Percentiles rank a stretch among this genome's conserved stretches.
Conservation (phyloP, 2,329 filamentous ascomycete species). For the Penicillium sp. region DNA sequence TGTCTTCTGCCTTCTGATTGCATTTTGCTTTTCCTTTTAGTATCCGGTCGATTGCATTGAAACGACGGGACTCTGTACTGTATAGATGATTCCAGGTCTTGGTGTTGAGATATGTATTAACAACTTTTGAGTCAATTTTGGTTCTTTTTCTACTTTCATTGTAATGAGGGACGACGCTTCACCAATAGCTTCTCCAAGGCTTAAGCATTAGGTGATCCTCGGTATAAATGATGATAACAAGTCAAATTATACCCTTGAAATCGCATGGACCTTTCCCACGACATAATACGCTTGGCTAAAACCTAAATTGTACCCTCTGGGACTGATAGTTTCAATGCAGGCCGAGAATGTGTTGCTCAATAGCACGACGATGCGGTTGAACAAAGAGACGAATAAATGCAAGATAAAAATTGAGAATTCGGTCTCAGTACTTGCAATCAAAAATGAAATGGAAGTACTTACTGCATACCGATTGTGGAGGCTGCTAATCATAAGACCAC, state of each 20-base stretch:
- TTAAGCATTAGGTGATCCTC: neutral
- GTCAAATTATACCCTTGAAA: neutral
- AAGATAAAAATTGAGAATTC: too few species aligned
- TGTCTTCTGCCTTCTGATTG: neutral
- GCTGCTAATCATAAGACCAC: too few species aligned
- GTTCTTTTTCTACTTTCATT: neutral
- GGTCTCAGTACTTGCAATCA: too few species aligned
- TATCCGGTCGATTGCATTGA: slow-evolving; percentile 18
- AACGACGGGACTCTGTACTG: slow-evolving; percentile 31
- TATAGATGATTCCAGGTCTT: slow-evolving; percentile 32
- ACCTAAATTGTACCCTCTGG: too few species aligned
- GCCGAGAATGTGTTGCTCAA: too few species aligned
- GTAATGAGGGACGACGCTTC: neutral
- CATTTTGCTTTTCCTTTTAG: slow-evolving; percentile 6
- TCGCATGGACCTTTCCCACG: too few species aligned
- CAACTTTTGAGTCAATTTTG: slow-evolving; percentile 21
- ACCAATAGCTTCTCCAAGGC: neutral
- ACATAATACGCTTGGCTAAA: too few species aligned
- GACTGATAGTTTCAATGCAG: too few species aligned
- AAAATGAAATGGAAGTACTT: too few species aligned
- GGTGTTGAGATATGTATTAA: slow-evolving; percentile 28
- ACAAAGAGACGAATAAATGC: too few species aligned
- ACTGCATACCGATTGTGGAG: too few species aligned
- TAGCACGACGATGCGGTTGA: too few species aligned
- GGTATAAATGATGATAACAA: neutral